Conservation (phyloP, 305 asterid genomes). For the Ilex paraguariensis region DNA sequence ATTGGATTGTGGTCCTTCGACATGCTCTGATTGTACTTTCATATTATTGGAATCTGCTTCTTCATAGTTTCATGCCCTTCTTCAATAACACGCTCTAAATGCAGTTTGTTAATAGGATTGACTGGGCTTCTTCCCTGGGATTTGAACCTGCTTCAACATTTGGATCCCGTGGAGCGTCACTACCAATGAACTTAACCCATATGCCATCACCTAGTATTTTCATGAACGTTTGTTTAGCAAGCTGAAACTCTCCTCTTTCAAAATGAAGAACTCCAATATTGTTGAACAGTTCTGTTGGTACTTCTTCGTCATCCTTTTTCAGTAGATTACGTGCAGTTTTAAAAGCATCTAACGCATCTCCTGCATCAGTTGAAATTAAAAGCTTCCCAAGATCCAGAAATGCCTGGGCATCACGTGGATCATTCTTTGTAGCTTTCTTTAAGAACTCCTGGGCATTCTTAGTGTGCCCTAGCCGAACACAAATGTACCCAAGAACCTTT, state of each 20-base stretch:
- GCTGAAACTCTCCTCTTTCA: constrained; percentile 96
- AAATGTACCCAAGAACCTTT: constrained; percentile 90
- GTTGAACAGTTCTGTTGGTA: constrained; percentile 80
- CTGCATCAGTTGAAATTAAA: constrained; percentile 68
- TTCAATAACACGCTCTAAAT: too few relatives aligned
- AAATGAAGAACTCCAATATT: constrained; percentile 87
- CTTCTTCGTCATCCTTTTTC: constrained; percentile 68
- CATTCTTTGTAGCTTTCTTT: constrained; percentile 87
- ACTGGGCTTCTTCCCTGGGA: constrained; percentile 7
- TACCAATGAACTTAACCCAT: constrained; percentile 66
- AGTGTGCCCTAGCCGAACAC: constrained; percentile 84
- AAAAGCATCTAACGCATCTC: constrained; percentile 87
- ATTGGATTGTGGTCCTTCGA: constrained; percentile 27
- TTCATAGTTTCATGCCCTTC: too few relatives aligned
- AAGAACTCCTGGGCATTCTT: constrained; percentile 86
- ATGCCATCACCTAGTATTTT: constrained; percentile 96
- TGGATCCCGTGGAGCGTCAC: constrained; percentile 38
- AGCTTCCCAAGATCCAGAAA: constrained; percentile 95
- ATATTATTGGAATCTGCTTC: too few relatives aligned
- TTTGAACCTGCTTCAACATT: constrained; percentile 23
- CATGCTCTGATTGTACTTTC: too few relatives aligned
- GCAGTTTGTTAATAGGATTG: too few relatives aligned
- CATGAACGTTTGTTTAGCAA: constrained; percentile 69
- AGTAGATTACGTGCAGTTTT: constrained; percentile 89
- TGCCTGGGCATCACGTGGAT: constrained; percentile 98